Percentiles rank a stretch among this genome's conserved stretches.
phyloP scores from a whole-genome alignment of 441 rosid species.

The Adansonia grandidieri region DNA sequence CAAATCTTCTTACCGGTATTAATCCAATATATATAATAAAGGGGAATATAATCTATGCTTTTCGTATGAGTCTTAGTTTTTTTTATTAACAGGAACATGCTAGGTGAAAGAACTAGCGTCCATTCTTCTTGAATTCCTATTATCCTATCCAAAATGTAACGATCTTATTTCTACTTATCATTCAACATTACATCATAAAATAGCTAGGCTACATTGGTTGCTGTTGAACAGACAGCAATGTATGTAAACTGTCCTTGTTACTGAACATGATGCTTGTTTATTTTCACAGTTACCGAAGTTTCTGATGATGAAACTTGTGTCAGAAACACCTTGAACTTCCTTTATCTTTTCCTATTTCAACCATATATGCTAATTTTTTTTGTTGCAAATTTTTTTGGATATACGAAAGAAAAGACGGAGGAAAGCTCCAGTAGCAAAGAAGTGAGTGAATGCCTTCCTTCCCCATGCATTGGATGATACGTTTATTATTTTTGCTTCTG shows the following conservation, averaged over 20 bases:
- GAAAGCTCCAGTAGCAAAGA: constrained; percentile 20
- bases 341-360: neutral
- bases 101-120: neutral
- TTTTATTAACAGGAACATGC: too few relatives aligned
- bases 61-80: too few relatives aligned
- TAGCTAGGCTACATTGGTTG: neutral
- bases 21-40: too few relatives aligned
- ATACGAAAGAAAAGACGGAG: constrained; percentile 40
- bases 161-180: neutral
- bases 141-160: neutral
- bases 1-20: too few relatives aligned
- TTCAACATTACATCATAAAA: neutral
- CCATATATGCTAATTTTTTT: neutral
- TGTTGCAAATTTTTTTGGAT: neutral
- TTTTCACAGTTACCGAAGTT: neutral
- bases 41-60: too few relatives aligned
- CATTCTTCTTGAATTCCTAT: neutral
- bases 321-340: neutral
- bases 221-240: neutral
- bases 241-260: neutral
- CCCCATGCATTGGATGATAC: constrained; percentile 26
- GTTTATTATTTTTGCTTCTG: constrained; percentile 28
- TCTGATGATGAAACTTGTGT: neutral
- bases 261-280: neutral
- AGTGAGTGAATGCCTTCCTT: neutral